Percentiles rank a stretch among this genome's conserved stretches.
Evolutionary conservation across 371 early-diverging fungal species (phyloP).

Genomic region (Dinochytrium kinnereticum): DNA sequence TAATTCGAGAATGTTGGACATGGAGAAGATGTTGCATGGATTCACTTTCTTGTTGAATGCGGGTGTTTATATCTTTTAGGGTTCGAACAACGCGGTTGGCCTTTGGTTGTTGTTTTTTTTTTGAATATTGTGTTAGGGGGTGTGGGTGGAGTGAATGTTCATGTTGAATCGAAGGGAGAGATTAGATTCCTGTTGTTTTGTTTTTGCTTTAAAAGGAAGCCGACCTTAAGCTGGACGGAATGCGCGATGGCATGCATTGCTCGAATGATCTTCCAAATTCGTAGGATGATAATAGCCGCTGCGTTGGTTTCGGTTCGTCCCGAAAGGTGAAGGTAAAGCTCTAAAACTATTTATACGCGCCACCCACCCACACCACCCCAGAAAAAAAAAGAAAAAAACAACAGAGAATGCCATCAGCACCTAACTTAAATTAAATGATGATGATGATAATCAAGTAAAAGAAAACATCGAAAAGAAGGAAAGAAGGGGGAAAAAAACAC

Average conservation of each 20-base stretch:
- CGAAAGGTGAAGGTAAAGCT: slow-evolving; percentile 14
- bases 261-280: slow-evolving; percentile 13
- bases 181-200: too few relatives aligned
- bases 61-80: background rate
- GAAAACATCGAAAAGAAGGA: too few relatives aligned
- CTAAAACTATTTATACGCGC: background rate
- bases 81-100: background rate
- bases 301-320: background rate
- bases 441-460: too few relatives aligned
- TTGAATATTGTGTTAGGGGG: too few relatives aligned
- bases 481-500: too few relatives aligned
- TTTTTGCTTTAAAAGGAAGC: background rate
- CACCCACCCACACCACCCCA: too few relatives aligned
- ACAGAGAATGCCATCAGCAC: too few relatives aligned
- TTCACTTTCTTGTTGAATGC: background rate
- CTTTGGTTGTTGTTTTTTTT: too few relatives aligned
- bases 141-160: too few relatives aligned
- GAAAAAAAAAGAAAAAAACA: too few relatives aligned
- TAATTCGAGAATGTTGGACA: background rate
- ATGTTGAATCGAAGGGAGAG: too few relatives aligned
- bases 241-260: slow-evolving; percentile 16
- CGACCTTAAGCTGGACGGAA: background rate
- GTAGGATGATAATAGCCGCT: slow-evolving; percentile 5
- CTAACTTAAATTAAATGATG: too few relatives aligned
- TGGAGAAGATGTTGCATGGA: slow-evolving; percentile 2